Evolutionary conservation across 2,329 filamentous ascomycete species (phyloP), one percentile per base, ranked within the genome.

Genomic region (Sporothrix luriei): DNA sequence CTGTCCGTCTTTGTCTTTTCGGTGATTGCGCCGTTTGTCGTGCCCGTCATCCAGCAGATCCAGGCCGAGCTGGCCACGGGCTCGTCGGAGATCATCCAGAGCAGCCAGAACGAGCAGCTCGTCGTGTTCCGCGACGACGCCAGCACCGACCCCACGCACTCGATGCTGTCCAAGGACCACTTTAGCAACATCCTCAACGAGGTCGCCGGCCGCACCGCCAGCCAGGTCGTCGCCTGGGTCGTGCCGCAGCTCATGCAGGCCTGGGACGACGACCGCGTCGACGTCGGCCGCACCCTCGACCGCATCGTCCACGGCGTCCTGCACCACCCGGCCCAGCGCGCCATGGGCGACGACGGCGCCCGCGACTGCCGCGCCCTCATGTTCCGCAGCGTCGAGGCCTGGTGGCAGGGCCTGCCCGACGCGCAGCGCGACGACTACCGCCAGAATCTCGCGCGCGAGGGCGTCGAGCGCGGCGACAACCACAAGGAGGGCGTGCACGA

Each of bases 111-210:
- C 67, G 90, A 97, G 82, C 93, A 97, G 81, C 88, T 91, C 76
- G 86, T 96, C 74, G 93, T 97, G 65, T 97, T 97, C 79, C 81
- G 91, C 57, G 89, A 97, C 73, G 90, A 96, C 76, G 72, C 85
- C 66, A 91, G 83, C 72, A 88, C 88, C 24, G 90, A 97, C 76
- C 94, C 94, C 0, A 97, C 94, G 1, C 94, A 97, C 82, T 96
- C 92, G 24, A 97, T 97, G 94, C 83, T 97, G 67, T 93, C 93
- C 71, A 97, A 97, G 82, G 94, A 97, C 76, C 94, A 97, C 80
- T 97, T 97, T 79, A 91, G 90, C 73, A 96, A 96, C 76, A 74
- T 94, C 43, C 85, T 97, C 71, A 97, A 97, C 78, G 93, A 97
- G 77, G 87, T 93, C 55, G 94, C 93, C 59, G 94, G 94, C 69